phyloP scores from a whole-genome alignment of 805 yeast genomes.

The Lipomyces starkeyi region DNA sequence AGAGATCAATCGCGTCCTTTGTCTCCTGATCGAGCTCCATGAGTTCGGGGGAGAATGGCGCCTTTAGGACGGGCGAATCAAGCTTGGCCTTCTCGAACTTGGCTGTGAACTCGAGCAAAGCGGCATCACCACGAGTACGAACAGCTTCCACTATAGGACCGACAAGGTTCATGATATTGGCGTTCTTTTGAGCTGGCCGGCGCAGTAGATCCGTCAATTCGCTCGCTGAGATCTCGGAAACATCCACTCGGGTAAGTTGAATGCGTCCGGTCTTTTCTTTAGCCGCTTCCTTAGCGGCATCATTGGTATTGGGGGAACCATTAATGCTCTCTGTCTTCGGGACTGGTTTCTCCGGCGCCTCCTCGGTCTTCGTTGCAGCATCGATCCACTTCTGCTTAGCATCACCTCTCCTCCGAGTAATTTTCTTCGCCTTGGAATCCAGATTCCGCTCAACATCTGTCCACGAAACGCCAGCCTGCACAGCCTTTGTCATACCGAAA shows the following conservation, averaged over 20 bases:
- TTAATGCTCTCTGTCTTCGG: neutral
- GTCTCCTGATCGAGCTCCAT: constrained; percentile 77
- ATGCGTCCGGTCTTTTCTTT: constrained; percentile 48
- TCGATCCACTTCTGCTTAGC: constrained; percentile 81
- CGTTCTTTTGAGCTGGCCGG: constrained; percentile 95
- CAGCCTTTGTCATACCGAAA: constrained; percentile 68
- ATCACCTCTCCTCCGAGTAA: constrained; percentile 93
- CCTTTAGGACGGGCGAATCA: constrained; percentile 72
- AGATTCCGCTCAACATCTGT: constrained; percentile 83
- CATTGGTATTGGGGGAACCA: constrained; percentile 21
- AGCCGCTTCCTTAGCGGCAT: constrained; percentile 9
- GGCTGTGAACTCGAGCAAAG: constrained; percentile 84
- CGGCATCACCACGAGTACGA: constrained; percentile 78
- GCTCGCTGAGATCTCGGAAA: constrained; percentile 49
- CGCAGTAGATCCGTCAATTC: constrained; percentile 68
- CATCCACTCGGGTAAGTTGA: constrained; percentile 58
- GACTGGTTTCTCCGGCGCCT: constrained; percentile 1
- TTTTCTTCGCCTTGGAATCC: constrained; percentile 81
- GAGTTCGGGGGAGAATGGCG: constrained; percentile 83
- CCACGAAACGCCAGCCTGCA: constrained; percentile 77
- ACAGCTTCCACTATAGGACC: constrained; percentile 87
- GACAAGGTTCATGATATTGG: constrained; percentile 91
- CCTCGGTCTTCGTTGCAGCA: constrained; percentile 34
- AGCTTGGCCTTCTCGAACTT: constrained; percentile 88
- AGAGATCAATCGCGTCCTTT: constrained; percentile 84